Evolutionary conservation across 176 grass and related monocot species (phyloP).

Genomic region (Canna indica): DNA sequence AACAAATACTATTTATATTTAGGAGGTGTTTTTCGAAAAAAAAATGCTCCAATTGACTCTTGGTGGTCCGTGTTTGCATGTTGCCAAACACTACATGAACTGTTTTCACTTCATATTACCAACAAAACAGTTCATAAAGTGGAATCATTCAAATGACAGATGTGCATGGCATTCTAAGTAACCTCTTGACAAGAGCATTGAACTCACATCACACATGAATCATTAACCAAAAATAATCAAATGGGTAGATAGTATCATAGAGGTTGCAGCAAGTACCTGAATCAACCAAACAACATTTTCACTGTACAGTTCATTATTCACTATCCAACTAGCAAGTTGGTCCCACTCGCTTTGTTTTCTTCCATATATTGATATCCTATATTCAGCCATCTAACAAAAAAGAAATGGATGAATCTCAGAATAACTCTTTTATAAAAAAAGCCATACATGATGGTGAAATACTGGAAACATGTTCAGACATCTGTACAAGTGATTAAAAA

Average conservation of each 20-base stretch:
- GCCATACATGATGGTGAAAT: neutral
- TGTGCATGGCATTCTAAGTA: neutral
- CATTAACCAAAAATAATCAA: neutral
- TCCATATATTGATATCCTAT: conserved; percentile 90
- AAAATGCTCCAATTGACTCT: no score
- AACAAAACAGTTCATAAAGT: no score
- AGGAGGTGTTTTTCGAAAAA: no score
- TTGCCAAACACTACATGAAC: no score
- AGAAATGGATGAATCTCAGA: neutral
- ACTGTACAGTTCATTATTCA: conserved; percentile 86
- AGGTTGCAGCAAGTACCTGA: conserved; percentile 38
- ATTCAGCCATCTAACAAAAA: conserved; percentile 78
- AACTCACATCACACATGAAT: no score
- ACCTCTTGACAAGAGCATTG: neutral
- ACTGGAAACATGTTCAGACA: neutral
- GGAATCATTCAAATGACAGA: no score
- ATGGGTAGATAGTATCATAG: neutral
- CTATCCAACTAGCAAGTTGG: conserved; percentile 97
- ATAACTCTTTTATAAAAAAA: conserved; percentile 1
- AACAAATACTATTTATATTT: no score
- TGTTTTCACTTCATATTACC: neutral
- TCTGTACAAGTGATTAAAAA: no score
- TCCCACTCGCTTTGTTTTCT: conserved; percentile 99
- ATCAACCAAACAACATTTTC: conserved; percentile 98
- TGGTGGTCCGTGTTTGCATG: no score